Evolutionary conservation across 345 rosid species (phyloP).

Genomic region (Theobroma cacao): DNA sequence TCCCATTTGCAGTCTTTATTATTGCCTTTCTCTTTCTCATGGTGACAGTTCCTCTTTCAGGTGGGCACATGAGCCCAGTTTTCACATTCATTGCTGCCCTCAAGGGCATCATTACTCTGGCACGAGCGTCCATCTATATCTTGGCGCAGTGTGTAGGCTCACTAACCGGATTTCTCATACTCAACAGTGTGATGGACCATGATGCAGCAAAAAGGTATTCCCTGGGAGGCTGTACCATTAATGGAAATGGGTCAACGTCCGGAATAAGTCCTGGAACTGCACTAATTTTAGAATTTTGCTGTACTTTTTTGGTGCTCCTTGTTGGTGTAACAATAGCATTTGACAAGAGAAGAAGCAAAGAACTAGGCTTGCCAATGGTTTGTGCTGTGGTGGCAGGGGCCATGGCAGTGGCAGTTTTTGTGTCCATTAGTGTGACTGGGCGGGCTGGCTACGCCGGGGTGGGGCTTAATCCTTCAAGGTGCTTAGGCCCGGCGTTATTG

Average conservation of each 20-base stretch:
- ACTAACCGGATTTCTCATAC: constrained; percentile 21
- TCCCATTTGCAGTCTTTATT: constrained; percentile 34
- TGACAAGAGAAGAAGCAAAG: constrained; percentile 34
- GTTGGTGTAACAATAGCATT: constrained; percentile 42
- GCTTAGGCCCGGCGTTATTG: constrained; percentile 45
- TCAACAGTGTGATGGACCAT: constrained; percentile 30
- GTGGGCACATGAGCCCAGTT: constrained; percentile 49
- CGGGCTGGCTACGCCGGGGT: constrained; percentile 32
- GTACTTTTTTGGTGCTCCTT: constrained; percentile 42
- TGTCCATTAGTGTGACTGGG: constrained; percentile 39
- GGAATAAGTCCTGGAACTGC: constrained; percentile 24
- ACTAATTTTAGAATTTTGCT: constrained; percentile 37
- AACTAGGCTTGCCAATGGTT: constrained; percentile 31
- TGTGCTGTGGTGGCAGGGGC: constrained; percentile 36
- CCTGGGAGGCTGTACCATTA: constrained; percentile 46
- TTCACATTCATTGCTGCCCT: constrained; percentile 39
- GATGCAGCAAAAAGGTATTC: constrained; percentile 27
- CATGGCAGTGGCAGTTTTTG: constrained; percentile 30
- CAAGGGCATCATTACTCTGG: constrained; percentile 30
- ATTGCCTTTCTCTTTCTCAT: constrained; percentile 32
- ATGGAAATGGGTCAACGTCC: constrained; percentile 7
- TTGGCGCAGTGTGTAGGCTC: constrained; percentile 50
- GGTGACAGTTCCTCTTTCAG: constrained; percentile 43
- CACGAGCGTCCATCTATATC: constrained; percentile 39
- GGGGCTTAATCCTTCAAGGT: constrained; percentile 49